Base-by-base conservation (phyloP, 164 flowering plant species). In the Kalanchoe fedtschenkoi region DNA sequence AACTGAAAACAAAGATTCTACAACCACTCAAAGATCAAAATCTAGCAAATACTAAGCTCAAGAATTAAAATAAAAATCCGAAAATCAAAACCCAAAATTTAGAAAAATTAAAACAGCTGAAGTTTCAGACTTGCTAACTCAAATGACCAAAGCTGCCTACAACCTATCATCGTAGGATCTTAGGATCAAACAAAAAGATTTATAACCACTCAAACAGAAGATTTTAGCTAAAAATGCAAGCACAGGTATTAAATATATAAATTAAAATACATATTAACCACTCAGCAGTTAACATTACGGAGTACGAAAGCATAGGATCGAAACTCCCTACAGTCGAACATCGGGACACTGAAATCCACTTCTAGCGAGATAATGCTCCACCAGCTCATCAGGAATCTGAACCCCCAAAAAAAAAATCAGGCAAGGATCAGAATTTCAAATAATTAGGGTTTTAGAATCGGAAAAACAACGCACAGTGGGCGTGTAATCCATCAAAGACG, bases 341-440 rank as follows among this genome's bases (percentile, higher is more conserved):
- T 92, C 96, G 34, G 98, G 98, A 46, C 89, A 89, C 64, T 89
- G 96, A 62, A 89, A 89, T 21, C 98, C 98, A 62, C 96, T 86
- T 74, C 82, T 89, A 28, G 80, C 93, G 11, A 92, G 65, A 68
- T 87, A 92, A 73, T 89, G 96, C 78, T 89, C 98, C 62, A 86
- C 97, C 71, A 92, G 65, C 74, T 92, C 97, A 51, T 92, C 97
- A 6, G 96, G 96, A 47, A 92, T 88, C 98, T 91, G 54, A 6
- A 77, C 46, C 58, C 47, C 2, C 42, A 3, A 65, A 37, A 55
- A 17, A 4, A 54, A 29, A 44, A n/a, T 11, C 29, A 6, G 26
- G 4, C n/a, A 11, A 34, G 30, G 3, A 6, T 58, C 6, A 66
- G 43, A 46, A 1, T 2, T 13, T 13, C 6, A 39, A 0, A 13